A percentile compares a stretch with the other conserved stretches of the same genome.
phyloP scores from a whole-genome alignment of 495 filamentous ascomycete genomes.

The Apodospora peruviana region DNA sequence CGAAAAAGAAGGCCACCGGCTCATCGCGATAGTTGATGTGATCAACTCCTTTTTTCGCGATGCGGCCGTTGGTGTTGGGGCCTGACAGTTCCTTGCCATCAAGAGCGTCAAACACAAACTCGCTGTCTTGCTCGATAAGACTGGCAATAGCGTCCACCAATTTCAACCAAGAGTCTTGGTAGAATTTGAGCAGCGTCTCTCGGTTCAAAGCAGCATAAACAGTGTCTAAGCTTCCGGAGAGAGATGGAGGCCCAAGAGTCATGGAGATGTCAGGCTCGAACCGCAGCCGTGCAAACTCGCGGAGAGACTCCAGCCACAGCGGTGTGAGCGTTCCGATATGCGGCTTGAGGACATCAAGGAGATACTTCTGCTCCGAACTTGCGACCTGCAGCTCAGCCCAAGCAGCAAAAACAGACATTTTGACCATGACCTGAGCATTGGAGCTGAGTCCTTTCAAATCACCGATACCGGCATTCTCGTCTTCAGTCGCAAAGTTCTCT shows the following conservation, averaged over 20 bases:
- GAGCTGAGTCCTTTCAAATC: constrained; percentile 90
- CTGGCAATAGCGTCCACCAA: constrained; percentile 97
- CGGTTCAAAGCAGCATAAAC: constrained; percentile 92
- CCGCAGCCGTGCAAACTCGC: constrained; percentile 87
- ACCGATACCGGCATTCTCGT: constrained; percentile 82
- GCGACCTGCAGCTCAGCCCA: constrained; percentile 99
- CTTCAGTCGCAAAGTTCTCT: constrained; percentile 83
- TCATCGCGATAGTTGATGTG: constrained; percentile 98
- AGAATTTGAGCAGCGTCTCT: constrained; percentile 90
- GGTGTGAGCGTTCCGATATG: constrained; percentile 85
- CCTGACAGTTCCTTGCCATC: constrained; percentile 71
- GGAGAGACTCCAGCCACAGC: constrained; percentile 85
- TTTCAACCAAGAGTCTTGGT: constrained; percentile 95
- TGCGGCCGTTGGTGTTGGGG: constrained; percentile 42
- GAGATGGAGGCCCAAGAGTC: constrained; percentile 64
- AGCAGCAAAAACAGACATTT: constrained; percentile 92
- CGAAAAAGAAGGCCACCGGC: constrained; percentile 98
- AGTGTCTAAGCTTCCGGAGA: constrained; percentile 76
- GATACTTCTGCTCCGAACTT: constrained; percentile 85
- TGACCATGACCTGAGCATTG: constrained; percentile 97
- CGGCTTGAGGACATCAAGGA: constrained; percentile 83
- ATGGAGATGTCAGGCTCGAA: constrained; percentile 97
- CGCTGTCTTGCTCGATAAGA: constrained; percentile 93
- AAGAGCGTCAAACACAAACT: constrained; percentile 93
- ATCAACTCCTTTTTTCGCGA: constrained; percentile 46